Percentiles rank a stretch among this genome's conserved stretches.
phyloP scores from a whole-genome alignment of 805 yeast species.

The Yamadazyma laniorum region DNA sequence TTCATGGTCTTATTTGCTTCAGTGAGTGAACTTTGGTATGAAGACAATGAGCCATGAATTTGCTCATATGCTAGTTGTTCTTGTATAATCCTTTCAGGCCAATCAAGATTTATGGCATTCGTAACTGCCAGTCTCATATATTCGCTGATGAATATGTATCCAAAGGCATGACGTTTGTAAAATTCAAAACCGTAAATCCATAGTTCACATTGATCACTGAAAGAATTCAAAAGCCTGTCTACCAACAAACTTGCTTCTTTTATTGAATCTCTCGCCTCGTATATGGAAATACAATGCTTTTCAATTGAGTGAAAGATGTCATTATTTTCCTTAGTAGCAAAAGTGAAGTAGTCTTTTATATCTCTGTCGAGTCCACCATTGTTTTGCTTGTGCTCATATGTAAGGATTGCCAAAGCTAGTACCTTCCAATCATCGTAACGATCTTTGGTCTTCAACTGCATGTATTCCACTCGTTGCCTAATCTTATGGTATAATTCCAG shows the following conservation, averaged over 20 bases:
- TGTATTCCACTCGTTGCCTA: constrained; percentile 1
- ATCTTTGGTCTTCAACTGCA: constrained; percentile 14
- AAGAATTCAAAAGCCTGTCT: constrained; percentile 22
- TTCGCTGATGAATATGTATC: constrained; percentile 18
- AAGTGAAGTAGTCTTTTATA: constrained; percentile 18
- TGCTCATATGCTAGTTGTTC: constrained; percentile 42
- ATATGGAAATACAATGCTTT: constrained; percentile 34
- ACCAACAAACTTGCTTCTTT: constrained; percentile 22
- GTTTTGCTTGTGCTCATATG: constrained; percentile 14
- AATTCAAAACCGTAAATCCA: constrained; percentile 48
- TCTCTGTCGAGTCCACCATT: constrained; percentile 19
- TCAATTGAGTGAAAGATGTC: constrained; percentile 46
- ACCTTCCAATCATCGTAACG: constrained; percentile 35
- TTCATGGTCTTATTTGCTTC: background rate
- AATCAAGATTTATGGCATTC: constrained; percentile 34
- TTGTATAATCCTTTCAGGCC: constrained; percentile 50
- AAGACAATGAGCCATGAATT: constrained; percentile 26
- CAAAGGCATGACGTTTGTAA: constrained; percentile 30
- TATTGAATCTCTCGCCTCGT: constrained; percentile 20
- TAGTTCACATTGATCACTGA: constrained; percentile 37
- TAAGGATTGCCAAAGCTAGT: constrained; percentile 23
- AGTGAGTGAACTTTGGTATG: too few species aligned
- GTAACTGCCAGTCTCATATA: constrained; percentile 33
- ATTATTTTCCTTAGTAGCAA: constrained; percentile 25
- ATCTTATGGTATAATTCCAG: background rate